These are phyloP conservation scores for Paramecium tetraurelia DNA, from an alignment of 73 alveolate genomes.

Conservation along the genomic window DNA sequence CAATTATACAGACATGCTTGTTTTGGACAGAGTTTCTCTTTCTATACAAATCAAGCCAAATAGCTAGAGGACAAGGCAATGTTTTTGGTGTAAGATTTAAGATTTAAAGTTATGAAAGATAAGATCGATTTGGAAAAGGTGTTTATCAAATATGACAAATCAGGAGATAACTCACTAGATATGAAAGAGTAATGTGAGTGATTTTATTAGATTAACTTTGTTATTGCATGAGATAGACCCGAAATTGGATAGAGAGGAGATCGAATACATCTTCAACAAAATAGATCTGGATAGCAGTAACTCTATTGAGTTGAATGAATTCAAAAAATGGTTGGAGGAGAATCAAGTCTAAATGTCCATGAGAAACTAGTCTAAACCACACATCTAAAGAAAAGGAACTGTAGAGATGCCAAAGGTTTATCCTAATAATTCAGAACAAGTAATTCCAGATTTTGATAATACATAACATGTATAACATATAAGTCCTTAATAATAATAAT, in stretches of 20 bases:
- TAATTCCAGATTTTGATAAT: not conserved
- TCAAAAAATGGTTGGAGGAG: constrained; percentile 56
- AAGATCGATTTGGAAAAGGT: constrained; percentile 55
- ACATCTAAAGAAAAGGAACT: not conserved
- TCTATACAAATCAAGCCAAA: constrained; percentile 15
- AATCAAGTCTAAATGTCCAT: constrained; percentile 51
- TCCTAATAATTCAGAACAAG: not conserved
- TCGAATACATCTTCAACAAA: constrained; percentile 58
- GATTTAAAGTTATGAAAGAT: constrained; percentile 54
- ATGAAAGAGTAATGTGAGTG: constrained; percentile 21
- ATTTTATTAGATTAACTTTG: constrained; percentile 11
- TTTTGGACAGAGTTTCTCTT: constrained; percentile 43
- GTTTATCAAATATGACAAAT: constrained; percentile 44
- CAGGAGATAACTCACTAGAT: constrained; percentile 49
- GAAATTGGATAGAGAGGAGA: constrained; percentile 45
- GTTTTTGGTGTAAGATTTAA: constrained; percentile 53
- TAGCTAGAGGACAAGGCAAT: constrained; percentile 56
- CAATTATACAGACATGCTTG: constrained; percentile 53
- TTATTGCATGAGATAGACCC: constrained; percentile 49
- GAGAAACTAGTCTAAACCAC: not conserved
- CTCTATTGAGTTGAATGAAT: constrained; percentile 52
- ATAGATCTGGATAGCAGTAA: constrained; percentile 48
- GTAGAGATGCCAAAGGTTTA: not conserved
- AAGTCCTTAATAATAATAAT: not conserved
- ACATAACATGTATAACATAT: not conserved